A percentile compares a stretch with the other conserved stretches of the same genome.
Conservation (phyloP, 169 alveolate species). For the Plasmodium gonderi region DNA sequence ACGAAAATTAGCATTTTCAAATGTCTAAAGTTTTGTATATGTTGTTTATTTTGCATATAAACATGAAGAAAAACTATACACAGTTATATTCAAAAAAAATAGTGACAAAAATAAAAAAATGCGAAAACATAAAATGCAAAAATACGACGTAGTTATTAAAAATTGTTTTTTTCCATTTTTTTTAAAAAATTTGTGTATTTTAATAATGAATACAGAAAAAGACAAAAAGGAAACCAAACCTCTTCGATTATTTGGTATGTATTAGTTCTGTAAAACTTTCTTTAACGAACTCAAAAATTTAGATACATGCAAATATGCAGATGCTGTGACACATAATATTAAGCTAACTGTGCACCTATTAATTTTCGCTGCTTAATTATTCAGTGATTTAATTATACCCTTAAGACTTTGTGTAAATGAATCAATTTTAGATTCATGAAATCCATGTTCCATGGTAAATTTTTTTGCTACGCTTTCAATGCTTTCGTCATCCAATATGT, state of each 20-base stretch:
- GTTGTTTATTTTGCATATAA: neutral
- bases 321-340: neutral
- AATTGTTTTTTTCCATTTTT: neutral
- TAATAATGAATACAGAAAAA: neutral
- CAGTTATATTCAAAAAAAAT: neutral
- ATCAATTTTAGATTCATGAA: constrained; percentile 13
- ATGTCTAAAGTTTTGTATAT: neutral
- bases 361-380: constrained; percentile 4
- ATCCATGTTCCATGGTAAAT: constrained; percentile 8
- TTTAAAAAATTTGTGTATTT: neutral
- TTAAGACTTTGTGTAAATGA: constrained; percentile 51
- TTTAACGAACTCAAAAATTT: neutral
- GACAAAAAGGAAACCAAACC: neutral
- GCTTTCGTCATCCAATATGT: constrained; percentile 19
- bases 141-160: neutral
- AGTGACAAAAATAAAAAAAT: neutral
- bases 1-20: neutral
- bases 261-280: neutral
- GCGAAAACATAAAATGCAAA: neutral
- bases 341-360: constrained; percentile 6
- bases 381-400: constrained; percentile 30
- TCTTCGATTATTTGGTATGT: neutral
- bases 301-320: neutral
- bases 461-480: constrained; percentile 28
- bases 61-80: neutral